Conservation (phyloP, 2,329 filamentous ascomycete genomes). For the Graphilbum fragrans region DNA sequence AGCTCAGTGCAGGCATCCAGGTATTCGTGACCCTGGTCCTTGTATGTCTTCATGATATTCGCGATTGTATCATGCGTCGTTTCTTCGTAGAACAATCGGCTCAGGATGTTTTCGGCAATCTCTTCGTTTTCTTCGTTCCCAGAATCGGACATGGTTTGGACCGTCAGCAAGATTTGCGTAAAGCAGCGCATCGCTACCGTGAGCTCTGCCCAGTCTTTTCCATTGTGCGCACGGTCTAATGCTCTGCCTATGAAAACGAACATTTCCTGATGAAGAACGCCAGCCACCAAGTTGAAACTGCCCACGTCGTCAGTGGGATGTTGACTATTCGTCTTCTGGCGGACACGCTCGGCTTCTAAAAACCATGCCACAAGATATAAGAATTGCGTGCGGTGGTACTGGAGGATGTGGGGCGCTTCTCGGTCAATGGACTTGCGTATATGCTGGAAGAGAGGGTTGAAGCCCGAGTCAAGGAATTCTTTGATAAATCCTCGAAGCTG, state of each 20-base stretch:
- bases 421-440: conserved; percentile 82
- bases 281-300: conserved; percentile 77
- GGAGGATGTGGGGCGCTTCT: conserved; percentile 69
- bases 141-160: conserved; percentile 84
- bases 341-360: conserved; percentile 67
- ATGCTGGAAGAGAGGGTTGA: conserved; percentile 82
- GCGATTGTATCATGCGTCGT: conserved; percentile 81
- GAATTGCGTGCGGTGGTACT: conserved; percentile 70
- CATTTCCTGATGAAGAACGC: conserved; percentile 86
- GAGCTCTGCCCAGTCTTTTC: conserved; percentile 78
- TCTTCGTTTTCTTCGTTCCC: conserved; percentile 87
- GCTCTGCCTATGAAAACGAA: conserved; percentile 79
- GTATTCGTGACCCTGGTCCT: conserved; percentile 88
- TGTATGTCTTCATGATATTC: conserved; percentile 72
- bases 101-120: conserved; percentile 94
- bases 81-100: conserved; percentile 97
- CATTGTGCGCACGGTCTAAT: conserved; percentile 67
- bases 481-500: conserved; percentile 75
- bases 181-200: conserved; percentile 88
- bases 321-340: conserved; percentile 33
- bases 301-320: conserved; percentile 41
- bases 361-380: conserved; percentile 95
- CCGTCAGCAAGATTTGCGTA: conserved; percentile 82
- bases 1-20: conserved; percentile 87
- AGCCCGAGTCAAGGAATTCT: conserved; percentile 88